A percentile compares a stretch with the other conserved stretches of the same genome.
Evolutionary conservation across 768 basidiomycete species (phyloP).

Genomic region (Tylopilus subfusipes): DNA sequence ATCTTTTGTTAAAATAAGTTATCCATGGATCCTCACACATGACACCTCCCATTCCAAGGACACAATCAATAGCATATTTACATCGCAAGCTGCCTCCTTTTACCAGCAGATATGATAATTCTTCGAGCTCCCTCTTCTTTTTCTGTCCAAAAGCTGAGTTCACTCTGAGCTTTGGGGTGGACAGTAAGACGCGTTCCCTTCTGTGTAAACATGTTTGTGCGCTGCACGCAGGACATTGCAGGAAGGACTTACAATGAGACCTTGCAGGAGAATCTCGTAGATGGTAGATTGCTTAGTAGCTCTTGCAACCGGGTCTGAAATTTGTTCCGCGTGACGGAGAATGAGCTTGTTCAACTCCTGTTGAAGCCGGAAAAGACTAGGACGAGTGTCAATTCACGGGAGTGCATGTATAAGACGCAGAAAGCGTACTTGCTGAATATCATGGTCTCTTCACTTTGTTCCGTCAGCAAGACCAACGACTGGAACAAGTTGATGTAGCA

Average conservation of each 20-base stretch:
- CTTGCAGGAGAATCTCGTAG: slow-evolving; percentile 75
- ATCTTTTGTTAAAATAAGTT: slow-evolving; percentile 20
- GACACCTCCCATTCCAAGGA: slow-evolving; percentile 9
- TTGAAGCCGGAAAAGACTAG: slow-evolving; percentile 81
- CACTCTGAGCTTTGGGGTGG: slow-evolving; percentile 83
- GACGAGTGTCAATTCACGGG: background rate
- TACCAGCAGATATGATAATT: slow-evolving; percentile 45
- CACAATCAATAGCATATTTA: slow-evolving; percentile 16
- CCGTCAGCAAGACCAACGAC: slow-evolving; percentile 75
- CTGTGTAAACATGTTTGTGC: slow-evolving; percentile 32
- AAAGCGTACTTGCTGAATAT: slow-evolving; percentile 82
- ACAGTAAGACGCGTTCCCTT: slow-evolving; percentile 65
- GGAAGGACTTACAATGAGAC: slow-evolving; percentile 58
- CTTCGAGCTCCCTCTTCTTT: slow-evolving; percentile 76
- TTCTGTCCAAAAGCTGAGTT: slow-evolving; percentile 83
- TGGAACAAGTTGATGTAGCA: slow-evolving; percentile 82
- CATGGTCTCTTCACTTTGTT: slow-evolving; percentile 91
- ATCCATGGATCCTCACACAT: slow-evolving; percentile 18
- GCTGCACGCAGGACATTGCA: background rate
- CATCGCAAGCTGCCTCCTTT: slow-evolving; percentile 24
- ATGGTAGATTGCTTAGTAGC: slow-evolving; percentile 68
- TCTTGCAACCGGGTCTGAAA: slow-evolving; percentile 54
- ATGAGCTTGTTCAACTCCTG: slow-evolving; percentile 80
- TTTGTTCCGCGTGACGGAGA: slow-evolving; percentile 63
- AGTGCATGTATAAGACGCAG: background rate